These are phyloP conservation scores for Aspergillus biplanus DNA, from an alignment of 495 filamentous ascomycete genomes.

Conservation along the genomic window DNA sequence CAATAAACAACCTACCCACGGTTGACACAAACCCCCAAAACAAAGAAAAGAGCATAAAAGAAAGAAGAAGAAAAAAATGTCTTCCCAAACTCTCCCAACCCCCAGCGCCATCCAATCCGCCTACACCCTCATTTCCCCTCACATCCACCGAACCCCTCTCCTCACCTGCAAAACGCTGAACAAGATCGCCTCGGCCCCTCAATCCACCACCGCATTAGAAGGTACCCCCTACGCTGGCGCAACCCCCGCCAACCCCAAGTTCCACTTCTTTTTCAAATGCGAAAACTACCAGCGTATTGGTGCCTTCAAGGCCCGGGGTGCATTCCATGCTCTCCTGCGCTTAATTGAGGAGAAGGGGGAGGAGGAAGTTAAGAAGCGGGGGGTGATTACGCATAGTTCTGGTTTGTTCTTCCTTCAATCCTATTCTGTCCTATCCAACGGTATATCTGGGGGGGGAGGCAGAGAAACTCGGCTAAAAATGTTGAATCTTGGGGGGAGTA, in stretches of 20 bases:
- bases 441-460: neutral
- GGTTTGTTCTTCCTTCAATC: slow-evolving; percentile 50
- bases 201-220: slow-evolving; percentile 52
- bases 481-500: slow-evolving; percentile 29
- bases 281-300: slow-evolving; percentile 92
- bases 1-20: neutral
- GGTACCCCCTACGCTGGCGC: slow-evolving; percentile 62
- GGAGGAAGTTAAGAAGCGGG: slow-evolving; percentile 57
- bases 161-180: slow-evolving; percentile 76
- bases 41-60: neutral
- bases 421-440: neutral
- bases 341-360: slow-evolving; percentile 67
- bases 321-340: slow-evolving; percentile 83
- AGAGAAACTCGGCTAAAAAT: slow-evolving; percentile 10
- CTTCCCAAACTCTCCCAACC: slow-evolving; percentile 48
- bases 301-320: slow-evolving; percentile 91
- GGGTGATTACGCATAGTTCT: slow-evolving; percentile 90
- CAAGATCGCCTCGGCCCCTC: slow-evolving; percentile 72
- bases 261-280: slow-evolving; percentile 92
- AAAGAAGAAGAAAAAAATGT: neutral
- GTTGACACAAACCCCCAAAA: neutral
- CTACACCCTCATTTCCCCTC: slow-evolving; percentile 68
- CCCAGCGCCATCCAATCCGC: slow-evolving; percentile 70
- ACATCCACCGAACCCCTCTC: slow-evolving; percentile 84
- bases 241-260: slow-evolving; percentile 60